These are phyloP conservation scores for Phytopythium kandeliae DNA, from an alignment of 352 stramenopile species.

Conservation along the genomic window DNA sequence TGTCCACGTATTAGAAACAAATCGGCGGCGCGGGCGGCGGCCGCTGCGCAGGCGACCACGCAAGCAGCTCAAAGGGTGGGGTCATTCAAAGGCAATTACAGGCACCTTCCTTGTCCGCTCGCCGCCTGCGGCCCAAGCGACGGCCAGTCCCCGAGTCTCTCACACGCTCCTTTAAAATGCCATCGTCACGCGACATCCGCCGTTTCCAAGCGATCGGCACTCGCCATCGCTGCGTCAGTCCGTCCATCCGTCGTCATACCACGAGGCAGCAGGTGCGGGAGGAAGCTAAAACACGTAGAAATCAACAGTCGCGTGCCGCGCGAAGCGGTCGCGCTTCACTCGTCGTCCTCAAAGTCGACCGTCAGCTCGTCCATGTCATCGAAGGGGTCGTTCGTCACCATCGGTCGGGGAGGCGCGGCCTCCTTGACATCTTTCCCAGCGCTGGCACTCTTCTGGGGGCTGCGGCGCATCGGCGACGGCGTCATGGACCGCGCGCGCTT, in stretches of 20 bases:
- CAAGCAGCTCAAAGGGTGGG: constrained; percentile 4
- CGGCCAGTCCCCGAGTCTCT: background rate
- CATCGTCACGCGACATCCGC: background rate
- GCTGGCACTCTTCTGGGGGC: constrained; percentile 14
- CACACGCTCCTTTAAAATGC: background rate
- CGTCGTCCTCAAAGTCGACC: constrained; percentile 82
- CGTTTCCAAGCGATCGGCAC: background rate
- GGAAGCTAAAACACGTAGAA: constrained; percentile 7
- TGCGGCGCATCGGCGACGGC: constrained; percentile 30
- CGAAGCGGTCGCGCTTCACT: constrained; percentile 9
- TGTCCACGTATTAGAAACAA: background rate
- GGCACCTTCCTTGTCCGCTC: constrained; percentile 4
- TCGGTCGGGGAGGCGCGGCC: constrained; percentile 12
- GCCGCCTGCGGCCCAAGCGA: constrained; percentile 3
- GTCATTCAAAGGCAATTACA: constrained; percentile 9
- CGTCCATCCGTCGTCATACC: background rate
- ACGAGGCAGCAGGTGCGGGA: background rate
- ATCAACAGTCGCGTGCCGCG: background rate
- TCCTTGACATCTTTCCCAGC: constrained; percentile 14
- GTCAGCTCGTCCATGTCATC: constrained; percentile 73
- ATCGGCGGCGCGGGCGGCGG: background rate
- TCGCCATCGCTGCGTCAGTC: background rate
- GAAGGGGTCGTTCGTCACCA: constrained; percentile 35
- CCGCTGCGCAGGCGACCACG: background rate
- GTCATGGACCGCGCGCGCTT: constrained; percentile 27